A percentile compares a stretch with the other conserved stretches of the same genome.
Evolutionary conservation across 306 rosid species (phyloP).

Genomic region (Quercus parvula): DNA sequence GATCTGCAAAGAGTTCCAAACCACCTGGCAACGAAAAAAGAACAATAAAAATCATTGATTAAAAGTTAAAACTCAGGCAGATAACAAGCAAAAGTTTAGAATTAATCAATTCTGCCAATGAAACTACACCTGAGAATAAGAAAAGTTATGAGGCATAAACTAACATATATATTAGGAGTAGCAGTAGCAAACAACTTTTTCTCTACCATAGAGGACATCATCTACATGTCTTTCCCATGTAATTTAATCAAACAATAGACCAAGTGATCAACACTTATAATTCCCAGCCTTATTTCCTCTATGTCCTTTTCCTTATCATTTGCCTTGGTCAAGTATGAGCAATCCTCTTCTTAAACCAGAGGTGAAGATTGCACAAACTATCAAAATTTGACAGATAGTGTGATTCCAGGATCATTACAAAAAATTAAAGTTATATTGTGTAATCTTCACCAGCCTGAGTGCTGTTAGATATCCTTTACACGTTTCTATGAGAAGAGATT

Average conservation of each 20-base stretch:
- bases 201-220: background rate
- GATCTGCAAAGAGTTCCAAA: constrained; percentile 80
- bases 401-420: background rate
- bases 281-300: background rate
- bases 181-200: background rate
- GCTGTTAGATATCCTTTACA: background rate
- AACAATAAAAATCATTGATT: background rate
- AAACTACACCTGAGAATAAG: background rate
- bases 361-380: background rate
- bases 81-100: background rate
- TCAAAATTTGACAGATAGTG: background rate
- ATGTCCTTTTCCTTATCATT: background rate
- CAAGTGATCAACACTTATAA: background rate
- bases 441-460: background rate
- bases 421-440: background rate
- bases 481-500: background rate
- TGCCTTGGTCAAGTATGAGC: background rate
- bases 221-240: background rate
- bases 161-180: background rate
- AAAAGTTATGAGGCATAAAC: background rate
- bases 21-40: constrained; percentile 66
- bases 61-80: background rate
- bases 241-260: background rate
- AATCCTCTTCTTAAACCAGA: background rate
- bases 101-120: background rate